Percentiles rank a stretch among this genome's conserved stretches.
These are phyloP conservation scores for Torulaspora franciscae DNA, from an alignment of 805 yeast genomes.

Conservation along the genomic window DNA sequence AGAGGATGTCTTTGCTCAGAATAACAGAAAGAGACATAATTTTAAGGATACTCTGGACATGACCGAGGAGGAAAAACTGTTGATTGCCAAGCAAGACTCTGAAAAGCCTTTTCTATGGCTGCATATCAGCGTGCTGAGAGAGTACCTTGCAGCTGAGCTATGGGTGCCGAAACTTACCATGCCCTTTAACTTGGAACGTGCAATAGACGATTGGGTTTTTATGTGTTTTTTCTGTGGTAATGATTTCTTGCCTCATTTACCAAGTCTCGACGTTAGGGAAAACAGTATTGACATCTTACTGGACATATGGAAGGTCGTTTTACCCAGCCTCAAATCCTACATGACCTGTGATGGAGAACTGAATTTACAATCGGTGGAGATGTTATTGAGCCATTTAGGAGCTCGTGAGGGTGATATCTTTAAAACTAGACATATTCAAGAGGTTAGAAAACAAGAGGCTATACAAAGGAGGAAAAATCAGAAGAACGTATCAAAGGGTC, in stretches of 20 bases:
- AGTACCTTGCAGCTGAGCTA: slow-evolving; percentile 80
- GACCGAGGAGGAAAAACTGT: slow-evolving; percentile 52
- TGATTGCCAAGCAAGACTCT: slow-evolving; percentile 35
- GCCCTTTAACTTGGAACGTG: slow-evolving; percentile 84
- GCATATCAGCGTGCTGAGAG: slow-evolving; percentile 80
- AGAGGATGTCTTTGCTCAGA: slow-evolving; percentile 93
- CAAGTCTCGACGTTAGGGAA: slow-evolving; percentile 91
- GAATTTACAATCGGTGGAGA: slow-evolving; percentile 71
- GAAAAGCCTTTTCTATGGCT: slow-evolving; percentile 91
- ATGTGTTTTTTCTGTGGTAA: slow-evolving; percentile 98
- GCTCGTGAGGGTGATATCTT: slow-evolving; percentile 75
- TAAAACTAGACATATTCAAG: slow-evolving; percentile 61
- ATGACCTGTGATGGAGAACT: slow-evolving; percentile 87
- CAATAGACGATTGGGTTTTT: slow-evolving; percentile 97
- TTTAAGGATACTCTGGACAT: slow-evolving; percentile 39
- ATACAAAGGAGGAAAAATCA: slow-evolving; percentile 51
- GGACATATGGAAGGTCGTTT: slow-evolving; percentile 70
- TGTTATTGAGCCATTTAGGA: slow-evolving; percentile 59
- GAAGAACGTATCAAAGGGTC: slow-evolving; percentile 61
- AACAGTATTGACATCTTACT: slow-evolving; percentile 82
- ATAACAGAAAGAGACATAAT: slow-evolving; percentile 38
- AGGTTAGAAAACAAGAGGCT: slow-evolving; percentile 61
- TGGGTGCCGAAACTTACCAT: slow-evolving; percentile 63
- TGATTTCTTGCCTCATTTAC: slow-evolving; percentile 95
- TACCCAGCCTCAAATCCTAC: slow-evolving; percentile 67